phyloP scores from a whole-genome alignment of 2,329 filamentous ascomycete species.

The Pyricularia grisea region DNA sequence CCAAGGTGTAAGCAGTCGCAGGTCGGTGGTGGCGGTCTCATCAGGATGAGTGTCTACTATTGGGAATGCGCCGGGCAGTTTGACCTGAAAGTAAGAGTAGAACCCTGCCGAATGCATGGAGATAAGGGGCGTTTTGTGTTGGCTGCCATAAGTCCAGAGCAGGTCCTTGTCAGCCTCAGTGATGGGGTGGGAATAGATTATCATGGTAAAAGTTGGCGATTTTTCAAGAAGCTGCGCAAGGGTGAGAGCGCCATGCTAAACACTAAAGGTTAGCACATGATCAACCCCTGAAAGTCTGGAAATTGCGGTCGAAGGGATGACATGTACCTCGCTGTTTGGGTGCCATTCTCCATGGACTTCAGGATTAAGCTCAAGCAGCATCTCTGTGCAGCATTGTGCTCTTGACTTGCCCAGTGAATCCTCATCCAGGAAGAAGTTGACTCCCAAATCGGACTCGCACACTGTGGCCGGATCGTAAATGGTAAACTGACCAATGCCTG shows the following conservation, averaged over 20 bases:
- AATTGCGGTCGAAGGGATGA: constrained; percentile 5
- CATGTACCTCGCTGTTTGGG: constrained; percentile 34
- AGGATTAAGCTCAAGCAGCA: constrained; percentile 82
- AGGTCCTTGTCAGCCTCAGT: constrained; percentile 29
- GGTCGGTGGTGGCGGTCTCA: constrained; percentile 71
- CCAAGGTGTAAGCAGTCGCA: constrained; percentile 81
- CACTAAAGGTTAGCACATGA: not conserved
- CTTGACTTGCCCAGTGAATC: constrained; percentile 65
- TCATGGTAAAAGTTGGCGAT: constrained; percentile 38
- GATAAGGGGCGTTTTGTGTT: constrained; percentile 62
- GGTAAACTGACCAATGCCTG: constrained; percentile 80
- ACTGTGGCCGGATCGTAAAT: constrained; percentile 77
- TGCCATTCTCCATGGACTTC: constrained; percentile 75
- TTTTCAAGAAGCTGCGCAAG: constrained; percentile 25
- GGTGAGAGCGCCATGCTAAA: constrained; percentile 7
- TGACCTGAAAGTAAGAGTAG: constrained; percentile 79
- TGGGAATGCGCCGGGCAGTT: constrained; percentile 70
- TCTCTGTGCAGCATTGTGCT: constrained; percentile 65
- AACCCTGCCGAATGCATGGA: constrained; percentile 86
- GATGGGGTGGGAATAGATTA: constrained; percentile 46
- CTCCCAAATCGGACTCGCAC: constrained; percentile 73
- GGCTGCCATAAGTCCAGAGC: constrained; percentile 36
- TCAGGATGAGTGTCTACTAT: constrained; percentile 96
- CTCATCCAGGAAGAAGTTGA: constrained; percentile 95
- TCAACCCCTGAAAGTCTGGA: constrained; percentile 6